Evolutionary conservation across 2,329 filamentous ascomycete genomes (phyloP).

Genomic region (Hymenoscyphus repandus): DNA sequence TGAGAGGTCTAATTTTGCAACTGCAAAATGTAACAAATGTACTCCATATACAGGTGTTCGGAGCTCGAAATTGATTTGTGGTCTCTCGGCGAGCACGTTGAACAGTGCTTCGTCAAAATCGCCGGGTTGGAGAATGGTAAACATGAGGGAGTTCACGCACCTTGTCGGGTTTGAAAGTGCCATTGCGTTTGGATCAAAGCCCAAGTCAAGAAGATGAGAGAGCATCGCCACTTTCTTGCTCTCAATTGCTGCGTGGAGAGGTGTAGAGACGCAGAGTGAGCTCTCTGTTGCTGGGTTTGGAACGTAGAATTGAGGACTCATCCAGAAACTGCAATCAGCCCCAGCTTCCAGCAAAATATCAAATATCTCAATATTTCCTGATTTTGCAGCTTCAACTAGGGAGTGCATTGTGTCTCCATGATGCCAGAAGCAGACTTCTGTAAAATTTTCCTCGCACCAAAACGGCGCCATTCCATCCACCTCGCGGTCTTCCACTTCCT

Average conservation of each 20-base stretch:
- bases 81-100: conserved; percentile 6
- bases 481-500: conserved; percentile 15
- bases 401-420: conserved; percentile 14
- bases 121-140: conserved; percentile 11
- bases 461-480: conserved; percentile 15
- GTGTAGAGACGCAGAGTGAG: conserved; percentile 16
- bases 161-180: conserved; percentile 17
- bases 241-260: conserved; percentile 15
- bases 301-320: conserved; percentile 4
- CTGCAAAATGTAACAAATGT: conserved; percentile 20
- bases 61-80: conserved; percentile 15
- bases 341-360: conserved; percentile 12
- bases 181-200: conserved; percentile 20
- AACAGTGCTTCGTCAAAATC: conserved; percentile 13
- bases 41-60: conserved; percentile 17
- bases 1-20: conserved; percentile 16
- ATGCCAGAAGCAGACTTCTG: conserved; percentile 5
- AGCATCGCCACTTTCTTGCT: conserved; percentile 10
- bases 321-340: conserved; percentile 12
- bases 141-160: conserved; percentile 19
- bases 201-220: conserved; percentile 10
- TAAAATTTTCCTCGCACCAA: conserved; percentile 17
- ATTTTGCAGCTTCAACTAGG: conserved; percentile 14
- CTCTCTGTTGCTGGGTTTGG: conserved; percentile 11
- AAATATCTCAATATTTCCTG: conserved; percentile 13